Base-by-base conservation (phyloP, 352 stramenopile genomes). In the Globisporangium paroecandrum region DNA sequence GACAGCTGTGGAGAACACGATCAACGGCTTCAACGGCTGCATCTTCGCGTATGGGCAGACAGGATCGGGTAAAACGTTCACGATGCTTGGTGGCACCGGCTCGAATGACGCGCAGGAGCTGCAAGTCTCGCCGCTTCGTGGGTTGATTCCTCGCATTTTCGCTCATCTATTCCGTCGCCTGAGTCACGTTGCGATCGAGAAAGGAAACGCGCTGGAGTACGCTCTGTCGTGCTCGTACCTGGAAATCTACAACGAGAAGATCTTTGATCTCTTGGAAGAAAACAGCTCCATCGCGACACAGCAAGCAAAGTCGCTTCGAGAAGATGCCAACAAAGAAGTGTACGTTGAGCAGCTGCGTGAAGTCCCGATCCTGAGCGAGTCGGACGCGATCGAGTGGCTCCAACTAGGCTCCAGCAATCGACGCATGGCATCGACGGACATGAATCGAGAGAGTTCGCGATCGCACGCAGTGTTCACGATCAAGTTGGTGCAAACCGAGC, bases 391-490 rank as follows among this genome's bases (percentile, higher is more conserved):
- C 43, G 80, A 85, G n/a, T 77, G 85, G 74, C 77, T 96, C 24
- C 80, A 91, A 15, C 59, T 90, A 18, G 89, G 89, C 36, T 85
- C 82, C 1, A 75, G 75, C n/a, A 99, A 91, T 36, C 87, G 97
- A 12, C 98, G 95, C 32, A 98, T 98, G 62, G 97, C 91, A 5
- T 89, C 92, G 2, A 99, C 98, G 0, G 82, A 98, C 38, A 99
- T 99, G 98, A 99, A 99, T 77, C 77, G 89, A 27, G 96, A 97
- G 68, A 98, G 90, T 47, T 99, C 93, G 66, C 84, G 98, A 13
- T 98, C 94, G 0, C 97, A 99, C 72, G 96, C 97, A 6, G 97
- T 99, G 25, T 99, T 99, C 69, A 98, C 96, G 15, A 81, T 99
- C 24, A 90, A 95, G 58, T 64, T 99, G 49, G 85, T 98, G 66